phyloP scores from a whole-genome alignment of 1,139 yeast genomes.

The Groenewaldozyma sp. region DNA sequence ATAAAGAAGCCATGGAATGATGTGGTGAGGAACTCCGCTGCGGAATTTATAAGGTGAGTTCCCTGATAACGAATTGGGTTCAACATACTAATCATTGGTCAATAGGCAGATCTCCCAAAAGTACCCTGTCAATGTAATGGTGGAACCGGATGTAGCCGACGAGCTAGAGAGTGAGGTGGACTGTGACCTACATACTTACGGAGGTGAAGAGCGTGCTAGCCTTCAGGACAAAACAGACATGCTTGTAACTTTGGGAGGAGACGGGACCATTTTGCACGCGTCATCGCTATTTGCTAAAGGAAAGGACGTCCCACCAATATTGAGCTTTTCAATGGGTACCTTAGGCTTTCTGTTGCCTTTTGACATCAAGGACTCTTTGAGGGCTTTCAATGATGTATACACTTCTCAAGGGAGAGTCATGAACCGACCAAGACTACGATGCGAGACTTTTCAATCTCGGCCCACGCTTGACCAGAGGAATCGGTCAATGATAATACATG shows the following conservation, averaged over 20 bases:
- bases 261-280: slow-evolving; percentile 82
- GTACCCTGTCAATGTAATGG: slow-evolving; percentile 51
- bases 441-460: slow-evolving; percentile 36
- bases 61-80: too few relatives aligned
- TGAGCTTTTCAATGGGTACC: slow-evolving; percentile 86
- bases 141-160: slow-evolving; percentile 66
- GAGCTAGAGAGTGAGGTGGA: slow-evolving; percentile 43
- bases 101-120: neutral
- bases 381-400: slow-evolving; percentile 59
- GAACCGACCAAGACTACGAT: slow-evolving; percentile 68
- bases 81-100: too few relatives aligned
- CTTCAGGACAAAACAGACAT: slow-evolving; percentile 55
- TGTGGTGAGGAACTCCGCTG: slow-evolving; percentile 56
- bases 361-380: slow-evolving; percentile 48
- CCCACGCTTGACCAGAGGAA: slow-evolving; percentile 5
- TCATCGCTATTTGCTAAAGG: slow-evolving; percentile 45
- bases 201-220: slow-evolving; percentile 34
- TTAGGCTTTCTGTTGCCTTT: slow-evolving; percentile 85
- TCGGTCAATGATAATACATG: slow-evolving; percentile 36
- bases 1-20: slow-evolving; percentile 80
- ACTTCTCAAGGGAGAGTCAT: slow-evolving; percentile 60
- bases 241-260: slow-evolving; percentile 86
- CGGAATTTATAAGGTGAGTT: slow-evolving; percentile 42
- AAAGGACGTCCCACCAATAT: slow-evolving; percentile 65
- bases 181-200: slow-evolving; percentile 26